phyloP scores from a whole-genome alignment of 1,284 basidiomycete species.

The Fistulina hepatica region DNA sequence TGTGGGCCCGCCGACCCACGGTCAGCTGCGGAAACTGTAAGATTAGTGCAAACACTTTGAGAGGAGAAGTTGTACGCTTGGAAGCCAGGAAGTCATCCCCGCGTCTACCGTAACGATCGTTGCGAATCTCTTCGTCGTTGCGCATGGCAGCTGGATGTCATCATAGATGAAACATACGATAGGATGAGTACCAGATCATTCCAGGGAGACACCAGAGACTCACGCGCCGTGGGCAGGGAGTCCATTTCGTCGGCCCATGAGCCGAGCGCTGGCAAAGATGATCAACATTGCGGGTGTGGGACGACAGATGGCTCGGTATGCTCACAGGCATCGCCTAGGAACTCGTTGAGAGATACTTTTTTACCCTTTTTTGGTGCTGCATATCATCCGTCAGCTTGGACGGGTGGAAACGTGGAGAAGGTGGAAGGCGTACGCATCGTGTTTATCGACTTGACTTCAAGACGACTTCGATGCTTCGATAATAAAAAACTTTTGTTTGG shows the following conservation, averaged over 20 bases:
- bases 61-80: constrained; percentile 37
- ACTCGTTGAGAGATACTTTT: constrained; percentile 86
- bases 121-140: constrained; percentile 42
- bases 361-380: constrained; percentile 78
- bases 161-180: constrained; percentile 13
- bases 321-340: constrained; percentile 65
- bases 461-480: no score
- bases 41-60: no score
- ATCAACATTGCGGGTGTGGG: constrained; percentile 8
- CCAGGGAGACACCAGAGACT: constrained; percentile 26
- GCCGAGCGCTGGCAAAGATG: constrained; percentile 49
- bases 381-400: no score
- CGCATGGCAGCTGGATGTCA: constrained; percentile 44
- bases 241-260: constrained; percentile 99
- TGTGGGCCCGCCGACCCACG: constrained; percentile 43
- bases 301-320: constrained; percentile 12
- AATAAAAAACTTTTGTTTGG: no score
- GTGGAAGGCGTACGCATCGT: no score
- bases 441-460: no score
- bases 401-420: no score
- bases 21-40: constrained; percentile 42
- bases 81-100: constrained; percentile 54
- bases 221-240: constrained; percentile 78
- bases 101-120: constrained; percentile 42
- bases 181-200: no score